These are phyloP conservation scores for Cryphonectria radicalis DNA, from an alignment of 2,329 filamentous ascomycete genomes.

Conservation along the genomic window DNA sequence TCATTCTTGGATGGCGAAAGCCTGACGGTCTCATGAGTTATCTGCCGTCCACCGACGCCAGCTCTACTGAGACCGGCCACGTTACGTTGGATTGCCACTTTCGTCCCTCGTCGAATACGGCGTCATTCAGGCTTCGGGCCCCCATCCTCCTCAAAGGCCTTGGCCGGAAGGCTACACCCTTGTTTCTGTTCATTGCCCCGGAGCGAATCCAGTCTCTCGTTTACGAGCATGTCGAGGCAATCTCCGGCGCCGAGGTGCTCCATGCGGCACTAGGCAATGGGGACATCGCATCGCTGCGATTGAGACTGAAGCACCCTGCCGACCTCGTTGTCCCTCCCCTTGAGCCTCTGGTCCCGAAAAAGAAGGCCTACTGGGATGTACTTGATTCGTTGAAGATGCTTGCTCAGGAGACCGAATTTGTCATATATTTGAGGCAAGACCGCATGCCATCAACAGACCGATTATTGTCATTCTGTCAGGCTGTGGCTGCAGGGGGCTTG, in stretches of 20 bases:
- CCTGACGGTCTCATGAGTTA: conserved; percentile 7
- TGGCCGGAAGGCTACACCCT: conserved; percentile 9
- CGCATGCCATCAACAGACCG: neutral
- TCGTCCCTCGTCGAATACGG: conserved; percentile 8
- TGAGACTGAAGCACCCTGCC: conserved; percentile 6
- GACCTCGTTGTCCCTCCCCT: conserved; percentile 11
- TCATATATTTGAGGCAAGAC: conserved; percentile 9
- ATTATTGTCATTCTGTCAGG: neutral
- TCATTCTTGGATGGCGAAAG: conserved; percentile 8
- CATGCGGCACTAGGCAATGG: conserved; percentile 6
- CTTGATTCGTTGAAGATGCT: conserved; percentile 17
- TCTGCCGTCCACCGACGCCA: neutral
- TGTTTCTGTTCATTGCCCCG: conserved; percentile 16
- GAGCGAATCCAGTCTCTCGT: conserved; percentile 18
- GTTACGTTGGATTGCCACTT: conserved; percentile 16
- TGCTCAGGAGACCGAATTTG: conserved; percentile 4
- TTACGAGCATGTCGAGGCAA: neutral
- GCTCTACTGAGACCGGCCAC: neutral
- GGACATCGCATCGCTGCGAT: neutral
- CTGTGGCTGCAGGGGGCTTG: conserved; percentile 2
- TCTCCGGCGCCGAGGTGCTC: neutral
- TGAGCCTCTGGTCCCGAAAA: conserved; percentile 10
- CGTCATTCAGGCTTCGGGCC: conserved; percentile 11
- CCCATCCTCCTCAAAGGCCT: conserved; percentile 15
- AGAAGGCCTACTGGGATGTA: conserved; percentile 17